Base-by-base conservation (phyloP, 78 protist species). In the Cavenderia fasciculata region DNA sequence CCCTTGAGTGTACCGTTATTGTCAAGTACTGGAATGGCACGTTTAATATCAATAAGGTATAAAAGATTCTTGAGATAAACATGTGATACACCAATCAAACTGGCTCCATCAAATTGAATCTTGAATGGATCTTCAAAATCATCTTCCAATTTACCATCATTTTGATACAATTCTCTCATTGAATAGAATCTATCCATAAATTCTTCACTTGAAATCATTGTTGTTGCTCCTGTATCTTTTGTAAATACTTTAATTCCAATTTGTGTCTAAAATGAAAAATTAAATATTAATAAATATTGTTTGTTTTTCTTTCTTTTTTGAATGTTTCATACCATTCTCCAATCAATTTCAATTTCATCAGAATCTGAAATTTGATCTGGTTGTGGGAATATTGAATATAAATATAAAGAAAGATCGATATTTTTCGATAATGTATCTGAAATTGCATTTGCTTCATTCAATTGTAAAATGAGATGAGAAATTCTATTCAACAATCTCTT, bases 391-490 rank as follows among this genome's bases (percentile, higher is more conserved):
- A 82, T 54, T 18, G 86, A 46, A 43, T 38, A 77, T 21, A 87
- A 52, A n/a, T 87, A 74, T 4, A 87, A 27, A 0, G 44, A 68
- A 2, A 87, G 29, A 18, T 47, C 43, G 0, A 74, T 41, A 29
- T 57, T 56, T 25, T 74, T 71, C 0, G 31, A 14, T 0, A 87
- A 29, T 0, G 85, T 68, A 18, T 68, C 85, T 34, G 86, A 61
- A 52, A 87, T 87, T 8, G 86, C 93, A 47, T 87, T 87, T 3
- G 93, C 93, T 40, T 87, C 93, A 8, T 87, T 87, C 10, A 87
- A 44, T 4, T 76, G 57, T 12, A 87, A 46, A 11, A 66, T 72
- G 76, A 87, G 62, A 46, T 62, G 79, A 1, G 74, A 61, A 8
- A 71, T 72, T 56, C 51, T 52, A 34, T 86, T 86, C 16, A 86